Percentiles rank a stretch among this genome's conserved stretches.
These are phyloP conservation scores for Candida ortonii DNA, from an alignment of 805 yeast species.

Conservation along the genomic window DNA sequence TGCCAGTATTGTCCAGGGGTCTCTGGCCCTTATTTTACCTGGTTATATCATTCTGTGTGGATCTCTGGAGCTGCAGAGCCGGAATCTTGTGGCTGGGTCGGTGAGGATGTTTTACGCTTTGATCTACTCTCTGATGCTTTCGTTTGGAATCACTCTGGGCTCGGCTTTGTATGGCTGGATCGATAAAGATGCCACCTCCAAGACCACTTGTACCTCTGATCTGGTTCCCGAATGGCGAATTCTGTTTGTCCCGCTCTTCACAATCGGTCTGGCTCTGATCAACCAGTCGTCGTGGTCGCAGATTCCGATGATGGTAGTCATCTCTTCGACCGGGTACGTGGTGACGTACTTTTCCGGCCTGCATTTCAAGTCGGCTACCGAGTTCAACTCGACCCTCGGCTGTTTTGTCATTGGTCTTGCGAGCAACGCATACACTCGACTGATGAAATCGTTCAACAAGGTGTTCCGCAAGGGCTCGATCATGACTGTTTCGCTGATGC, in stretches of 20 bases:
- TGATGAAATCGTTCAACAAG: slow-evolving; percentile 61
- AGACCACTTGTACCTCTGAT: slow-evolving; percentile 51
- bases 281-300: slow-evolving; percentile 86
- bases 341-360: slow-evolving; percentile 76
- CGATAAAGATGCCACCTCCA: slow-evolving; percentile 67
- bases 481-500: slow-evolving; percentile 91
- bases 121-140: slow-evolving; percentile 83
- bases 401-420: slow-evolving; percentile 86
- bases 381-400: slow-evolving; percentile 85
- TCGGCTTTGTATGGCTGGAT: slow-evolving; percentile 96
- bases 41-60: slow-evolving; percentile 94
- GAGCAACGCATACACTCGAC: slow-evolving; percentile 84
- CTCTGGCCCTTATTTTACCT: slow-evolving; percentile 86
- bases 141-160: slow-evolving; percentile 92
- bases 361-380: slow-evolving; percentile 62
- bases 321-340: slow-evolving; percentile 77
- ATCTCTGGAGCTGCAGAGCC: slow-evolving; percentile 83
- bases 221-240: slow-evolving; percentile 61
- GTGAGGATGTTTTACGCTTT: slow-evolving; percentile 97
- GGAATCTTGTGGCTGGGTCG: slow-evolving; percentile 88
- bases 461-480: slow-evolving; percentile 27
- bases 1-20: slow-evolving; percentile 85
- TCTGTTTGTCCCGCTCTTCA: slow-evolving; percentile 76
- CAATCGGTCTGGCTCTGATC: slow-evolving; percentile 58
- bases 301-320: slow-evolving; percentile 75